Percentiles rank a stretch among this genome's conserved stretches.
phyloP scores from a whole-genome alignment of 2,329 filamentous ascomycete genomes.

The Dissoconium aciculare region DNA sequence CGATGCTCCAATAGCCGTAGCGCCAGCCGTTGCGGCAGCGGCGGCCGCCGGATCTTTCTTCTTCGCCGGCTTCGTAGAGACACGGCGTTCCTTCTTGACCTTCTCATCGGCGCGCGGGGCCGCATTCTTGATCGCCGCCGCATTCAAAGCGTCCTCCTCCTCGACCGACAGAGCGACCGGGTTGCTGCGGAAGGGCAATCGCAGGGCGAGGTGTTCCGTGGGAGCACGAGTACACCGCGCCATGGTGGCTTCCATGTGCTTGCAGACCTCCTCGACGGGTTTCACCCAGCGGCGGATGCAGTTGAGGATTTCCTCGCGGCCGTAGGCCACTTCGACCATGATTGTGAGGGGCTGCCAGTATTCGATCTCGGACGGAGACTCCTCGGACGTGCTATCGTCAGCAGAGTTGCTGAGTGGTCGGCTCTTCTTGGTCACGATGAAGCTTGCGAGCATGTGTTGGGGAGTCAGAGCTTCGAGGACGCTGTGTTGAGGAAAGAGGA shows the following conservation, averaged over 20 bases:
- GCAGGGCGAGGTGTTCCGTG: conserved; percentile 40
- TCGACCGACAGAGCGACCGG: conserved; percentile 10
- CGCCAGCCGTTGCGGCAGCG: conserved; percentile 4
- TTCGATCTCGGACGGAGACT: conserved; percentile 42
- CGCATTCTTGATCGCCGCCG: conserved; percentile 13
- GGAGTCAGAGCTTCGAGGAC: conserved; percentile 50
- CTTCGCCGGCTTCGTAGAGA: conserved; percentile 6
- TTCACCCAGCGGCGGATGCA: conserved; percentile 43
- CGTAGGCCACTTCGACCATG: conserved; percentile 39
- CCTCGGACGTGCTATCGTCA: conserved; percentile 22
- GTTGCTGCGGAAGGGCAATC: conserved; percentile 32
- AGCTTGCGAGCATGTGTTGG: conserved; percentile 53
- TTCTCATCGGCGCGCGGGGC: conserved; percentile 13
- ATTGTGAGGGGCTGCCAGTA: conserved; percentile 63
- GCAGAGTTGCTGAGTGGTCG: conserved; percentile 35
- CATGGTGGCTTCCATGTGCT: conserved; percentile 44
- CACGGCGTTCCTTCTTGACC: conserved; percentile 6
- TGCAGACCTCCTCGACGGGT: conserved; percentile 37
- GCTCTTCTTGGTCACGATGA: conserved; percentile 60
- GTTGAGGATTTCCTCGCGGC: conserved; percentile 38
- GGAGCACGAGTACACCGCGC: conserved; percentile 41
- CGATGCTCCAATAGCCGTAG: conserved; percentile 6
- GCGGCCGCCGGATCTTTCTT: conserved; percentile 11
- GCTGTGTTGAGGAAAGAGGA: conserved; percentile 63
- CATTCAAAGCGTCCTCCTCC: no score